Base-by-base conservation (phyloP, 2,329 filamentous ascomycete species). In the Venturia nashicola region DNA sequence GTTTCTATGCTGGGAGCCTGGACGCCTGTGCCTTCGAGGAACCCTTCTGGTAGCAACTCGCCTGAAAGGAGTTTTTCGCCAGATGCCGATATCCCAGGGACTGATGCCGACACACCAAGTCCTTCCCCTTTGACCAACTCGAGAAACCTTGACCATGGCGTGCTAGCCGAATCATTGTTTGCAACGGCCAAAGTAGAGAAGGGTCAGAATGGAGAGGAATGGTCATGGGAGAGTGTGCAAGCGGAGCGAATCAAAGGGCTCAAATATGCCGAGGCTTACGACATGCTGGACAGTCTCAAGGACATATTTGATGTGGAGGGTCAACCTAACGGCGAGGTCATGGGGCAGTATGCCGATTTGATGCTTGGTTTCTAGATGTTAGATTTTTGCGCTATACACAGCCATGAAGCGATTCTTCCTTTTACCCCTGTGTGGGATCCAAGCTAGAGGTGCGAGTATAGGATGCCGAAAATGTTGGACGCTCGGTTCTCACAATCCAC, bases 141-240 rank as follows among this genome's bases (percentile, higher is more conserved):
- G 6, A 65, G 68, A 42, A 65, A 36, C 16, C 39, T 66, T 32
- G 63, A 65, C 16, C 44, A 67, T 32, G 51, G 39, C 18, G 39
- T 68, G 7, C 64, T 71, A 18, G 66, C 73, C 39, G 71, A 72
- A 9, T 65, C 65, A 12, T 51, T 65, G 20, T 61, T 51, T 57
- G 48, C 55, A 20, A 23, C 23, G 5, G 73, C 71, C 67, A 69
- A 70, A 27, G 68, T 68, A 6, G 16, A 32, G 32, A 32, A 57
- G 8, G 51, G 14, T 20, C 36, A 55, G 51, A 36, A 36, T 36
- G 32, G 36, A 3, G 75, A 76, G 3, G 76, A 78, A 39, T 86
- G 83, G 83, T 80, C 78, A 3, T 87, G 83, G 83, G 79, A 84
- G 63, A 75, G 77, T 23, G 82, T 87, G 65, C 83, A 87, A 68